phyloP scores from a whole-genome alignment of 179 eudicot species.

The Nepenthes alata region DNA sequence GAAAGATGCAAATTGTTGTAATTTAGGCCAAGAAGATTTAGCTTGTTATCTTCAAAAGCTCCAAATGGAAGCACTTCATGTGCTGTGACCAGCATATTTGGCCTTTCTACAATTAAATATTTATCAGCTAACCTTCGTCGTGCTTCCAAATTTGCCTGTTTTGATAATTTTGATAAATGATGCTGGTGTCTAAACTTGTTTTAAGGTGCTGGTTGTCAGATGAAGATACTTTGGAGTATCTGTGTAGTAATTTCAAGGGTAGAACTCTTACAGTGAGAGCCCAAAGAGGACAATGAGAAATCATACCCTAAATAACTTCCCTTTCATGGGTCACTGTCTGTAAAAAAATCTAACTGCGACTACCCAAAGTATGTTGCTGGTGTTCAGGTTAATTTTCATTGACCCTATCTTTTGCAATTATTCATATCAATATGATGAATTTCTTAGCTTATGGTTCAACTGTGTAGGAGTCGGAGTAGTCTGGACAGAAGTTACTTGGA shows the following conservation, averaged over 20 bases:
- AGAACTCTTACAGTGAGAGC: conserved; percentile 27
- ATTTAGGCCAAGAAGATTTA: conserved; percentile 16
- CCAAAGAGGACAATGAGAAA: conserved; percentile 24
- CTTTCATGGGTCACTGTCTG: conserved; percentile 36
- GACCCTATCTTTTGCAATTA: background rate
- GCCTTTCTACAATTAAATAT: conserved; percentile 37
- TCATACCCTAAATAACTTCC: conserved; percentile 65
- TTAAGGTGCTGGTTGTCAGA: conserved; percentile 21
- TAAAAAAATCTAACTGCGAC: conserved; percentile 45
- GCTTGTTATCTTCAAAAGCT: conserved; percentile 26
- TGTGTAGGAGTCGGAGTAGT: conserved; percentile 83
- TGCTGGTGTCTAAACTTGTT: conserved; percentile 65
- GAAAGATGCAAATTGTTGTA: conserved; percentile 20
- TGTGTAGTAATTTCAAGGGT: conserved; percentile 64
- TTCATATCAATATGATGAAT: background rate
- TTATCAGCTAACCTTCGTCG: conserved; percentile 76
- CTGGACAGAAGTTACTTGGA: conserved; percentile 79
- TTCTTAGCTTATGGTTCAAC: conserved; percentile 5
- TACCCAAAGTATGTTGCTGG: conserved; percentile 63
- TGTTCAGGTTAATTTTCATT: background rate
- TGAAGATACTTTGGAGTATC: conserved; percentile 16
- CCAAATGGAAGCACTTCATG: conserved; percentile 23
- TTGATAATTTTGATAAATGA: conserved; percentile 59
- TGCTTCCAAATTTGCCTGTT: conserved; percentile 50
- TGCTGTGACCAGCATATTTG: conserved; percentile 24